phyloP scores from a whole-genome alignment of 2,329 filamentous ascomycete species.

The Fusarium sp. region DNA sequence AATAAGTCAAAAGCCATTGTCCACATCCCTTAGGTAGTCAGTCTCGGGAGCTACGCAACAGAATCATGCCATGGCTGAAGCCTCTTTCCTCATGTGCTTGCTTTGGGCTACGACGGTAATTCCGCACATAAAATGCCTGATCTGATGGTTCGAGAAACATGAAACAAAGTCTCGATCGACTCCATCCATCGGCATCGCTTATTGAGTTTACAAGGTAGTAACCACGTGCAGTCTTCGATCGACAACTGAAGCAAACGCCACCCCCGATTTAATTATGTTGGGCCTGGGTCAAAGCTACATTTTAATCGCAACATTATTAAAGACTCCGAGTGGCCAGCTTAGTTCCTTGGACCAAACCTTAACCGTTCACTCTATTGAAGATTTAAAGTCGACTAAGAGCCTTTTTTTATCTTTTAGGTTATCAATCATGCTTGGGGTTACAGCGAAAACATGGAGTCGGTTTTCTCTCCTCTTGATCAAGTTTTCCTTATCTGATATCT shows the following conservation, averaged over 20 bases:
- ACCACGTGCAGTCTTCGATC: conserved; percentile 20
- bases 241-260: conserved; percentile 4
- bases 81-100: background rate
- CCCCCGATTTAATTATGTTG: background rate
- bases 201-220: conserved; percentile 21
- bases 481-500: background rate
- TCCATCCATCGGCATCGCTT: conserved; percentile 11
- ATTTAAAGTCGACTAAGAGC: background rate
- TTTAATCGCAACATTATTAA: background rate
- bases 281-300: background rate
- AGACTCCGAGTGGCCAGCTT: background rate
- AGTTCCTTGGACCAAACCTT: background rate
- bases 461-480: background rate
- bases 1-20: background rate
- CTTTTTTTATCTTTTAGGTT: background rate
- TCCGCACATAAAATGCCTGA: background rate
- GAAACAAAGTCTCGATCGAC: conserved; percentile 20
- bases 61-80: background rate
- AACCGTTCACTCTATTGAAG: background rate
- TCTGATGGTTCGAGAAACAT: background rate
- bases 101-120: background rate
- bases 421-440: background rate
- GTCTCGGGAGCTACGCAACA: background rate
- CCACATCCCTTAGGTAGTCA: background rate
- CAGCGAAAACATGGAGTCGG: no score